These are phyloP conservation scores for Plasmodium vivax DNA, from an alignment of 169 alveolate genomes.

Conservation along the genomic window DNA sequence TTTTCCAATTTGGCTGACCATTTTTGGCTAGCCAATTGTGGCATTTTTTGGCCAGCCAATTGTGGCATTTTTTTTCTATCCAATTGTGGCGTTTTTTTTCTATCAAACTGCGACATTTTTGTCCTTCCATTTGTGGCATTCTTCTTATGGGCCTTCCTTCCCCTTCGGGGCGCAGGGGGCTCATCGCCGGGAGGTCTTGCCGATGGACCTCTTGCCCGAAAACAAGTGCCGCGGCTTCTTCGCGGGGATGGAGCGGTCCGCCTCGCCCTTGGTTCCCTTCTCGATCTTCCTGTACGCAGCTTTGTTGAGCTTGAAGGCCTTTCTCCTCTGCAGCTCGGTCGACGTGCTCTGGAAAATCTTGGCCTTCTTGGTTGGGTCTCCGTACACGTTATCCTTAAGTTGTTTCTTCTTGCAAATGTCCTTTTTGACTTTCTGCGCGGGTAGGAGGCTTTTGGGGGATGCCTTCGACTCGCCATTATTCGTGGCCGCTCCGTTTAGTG, in stretches of 20 bases:
- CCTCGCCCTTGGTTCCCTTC: slow-evolving; percentile 91
- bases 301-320: slow-evolving; percentile 77
- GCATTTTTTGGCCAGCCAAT: neutral
- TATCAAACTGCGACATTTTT: neutral
- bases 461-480: neutral
- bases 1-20: neutral
- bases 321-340: slow-evolving; percentile 75
- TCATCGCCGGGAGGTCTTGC: slow-evolving; percentile 94
- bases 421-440: slow-evolving; percentile 22
- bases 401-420: slow-evolving; percentile 32
- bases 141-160: neutral
- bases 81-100: neutral
- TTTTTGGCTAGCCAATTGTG: neutral
- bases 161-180: neutral
- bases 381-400: slow-evolving; percentile 34
- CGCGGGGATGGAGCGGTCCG: slow-evolving; percentile 91
- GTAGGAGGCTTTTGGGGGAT: neutral
- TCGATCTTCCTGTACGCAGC: slow-evolving; percentile 80
- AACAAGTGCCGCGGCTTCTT: slow-evolving; percentile 95
- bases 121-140: too few relatives aligned
- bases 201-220: slow-evolving; percentile 97
- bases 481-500: neutral
- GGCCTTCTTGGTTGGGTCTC: slow-evolving; percentile 31
- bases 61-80: neutral
- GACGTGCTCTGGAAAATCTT: slow-evolving; percentile 68